phyloP scores from a whole-genome alignment of 495 filamentous ascomycete genomes.

The Aspergillus baeticus region DNA sequence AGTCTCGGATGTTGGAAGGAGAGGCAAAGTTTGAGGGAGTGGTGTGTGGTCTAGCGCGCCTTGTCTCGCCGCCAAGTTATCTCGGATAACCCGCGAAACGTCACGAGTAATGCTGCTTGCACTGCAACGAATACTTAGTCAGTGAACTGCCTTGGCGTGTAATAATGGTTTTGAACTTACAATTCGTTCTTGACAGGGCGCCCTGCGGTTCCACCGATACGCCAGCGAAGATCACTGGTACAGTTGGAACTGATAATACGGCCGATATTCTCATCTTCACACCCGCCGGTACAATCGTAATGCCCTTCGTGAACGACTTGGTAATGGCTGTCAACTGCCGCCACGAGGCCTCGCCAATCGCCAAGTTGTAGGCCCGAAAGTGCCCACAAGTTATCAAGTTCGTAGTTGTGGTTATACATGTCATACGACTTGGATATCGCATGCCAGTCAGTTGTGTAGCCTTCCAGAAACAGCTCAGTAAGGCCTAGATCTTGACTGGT shows the following conservation, averaged over 20 bases:
- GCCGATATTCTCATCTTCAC: slow-evolving; percentile 36
- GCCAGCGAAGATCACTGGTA: slow-evolving; percentile 33
- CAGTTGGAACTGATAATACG: slow-evolving; percentile 36
- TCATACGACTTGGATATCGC: slow-evolving; percentile 36
- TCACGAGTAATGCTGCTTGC: slow-evolving; percentile 45
- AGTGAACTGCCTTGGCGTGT: neutral
- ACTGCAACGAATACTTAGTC: slow-evolving; percentile 27
- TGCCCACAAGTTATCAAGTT: slow-evolving; percentile 44
- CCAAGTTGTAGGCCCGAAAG: slow-evolving; percentile 45
- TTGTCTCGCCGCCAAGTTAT: slow-evolving; percentile 34
- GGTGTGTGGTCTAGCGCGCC: slow-evolving; percentile 16
- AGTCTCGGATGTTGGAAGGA: slow-evolving; percentile 11
- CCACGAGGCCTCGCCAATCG: slow-evolving; percentile 45
- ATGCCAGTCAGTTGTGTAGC: slow-evolving; percentile 42
- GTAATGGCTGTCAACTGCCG: slow-evolving; percentile 49
- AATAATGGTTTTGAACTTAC: slow-evolving; percentile 25
- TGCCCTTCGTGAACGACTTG: slow-evolving; percentile 37
- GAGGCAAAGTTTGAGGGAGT: slow-evolving; percentile 19
- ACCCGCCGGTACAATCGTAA: slow-evolving; percentile 28
- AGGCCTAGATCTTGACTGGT: slow-evolving; percentile 24
- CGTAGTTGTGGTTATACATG: slow-evolving; percentile 37
- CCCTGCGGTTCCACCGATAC: slow-evolving; percentile 33
- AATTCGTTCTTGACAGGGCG: slow-evolving; percentile 39
- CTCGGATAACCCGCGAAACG: slow-evolving; percentile 42
- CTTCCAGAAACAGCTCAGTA: slow-evolving; percentile 37